phyloP scores from a whole-genome alignment of 345 rosid genomes.

The Eucalyptus brandiana region DNA sequence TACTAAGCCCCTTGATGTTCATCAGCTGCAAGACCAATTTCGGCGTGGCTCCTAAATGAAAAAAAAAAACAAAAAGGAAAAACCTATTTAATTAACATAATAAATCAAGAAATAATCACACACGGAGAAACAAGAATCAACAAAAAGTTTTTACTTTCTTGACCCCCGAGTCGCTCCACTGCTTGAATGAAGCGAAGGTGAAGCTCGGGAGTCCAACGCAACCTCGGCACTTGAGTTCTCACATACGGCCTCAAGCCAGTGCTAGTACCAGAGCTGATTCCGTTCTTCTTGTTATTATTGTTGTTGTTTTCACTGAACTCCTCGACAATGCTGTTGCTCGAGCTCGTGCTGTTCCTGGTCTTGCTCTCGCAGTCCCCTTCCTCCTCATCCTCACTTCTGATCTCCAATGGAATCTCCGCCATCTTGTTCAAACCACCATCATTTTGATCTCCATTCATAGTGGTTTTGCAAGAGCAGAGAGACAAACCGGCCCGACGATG shows the following conservation, averaged over 20 bases:
- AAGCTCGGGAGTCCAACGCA: conserved; percentile 42
- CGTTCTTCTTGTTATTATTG: background rate
- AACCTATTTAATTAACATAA: background rate
- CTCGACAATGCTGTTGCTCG: conserved; percentile 19
- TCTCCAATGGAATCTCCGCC: background rate
- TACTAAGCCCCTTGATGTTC: conserved; percentile 36
- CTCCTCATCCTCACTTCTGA: background rate
- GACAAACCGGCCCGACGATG: background rate
- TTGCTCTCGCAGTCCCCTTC: conserved; percentile 12
- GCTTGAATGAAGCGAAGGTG: conserved; percentile 36
- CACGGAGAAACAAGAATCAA: background rate
- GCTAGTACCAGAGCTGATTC: background rate
- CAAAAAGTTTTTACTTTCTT: conserved; percentile 20
- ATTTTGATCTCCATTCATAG: background rate
- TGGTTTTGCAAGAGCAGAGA: background rate
- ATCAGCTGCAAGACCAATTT: conserved; percentile 34
- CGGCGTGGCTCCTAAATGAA: conserved; percentile 29
- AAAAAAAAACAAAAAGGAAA: background rate
- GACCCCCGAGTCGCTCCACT: conserved; percentile 42
- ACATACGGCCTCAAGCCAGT: conserved; percentile 15
- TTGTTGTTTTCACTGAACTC: conserved; percentile 6
- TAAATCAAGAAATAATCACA: background rate
- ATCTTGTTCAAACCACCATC: background rate
- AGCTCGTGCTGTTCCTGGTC: conserved; percentile 16
- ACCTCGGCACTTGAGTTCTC: conserved; percentile 37